Evolutionary conservation across 192 early-diverging fungal genomes (phyloP).

Genomic region (Coemansia sp.): DNA sequence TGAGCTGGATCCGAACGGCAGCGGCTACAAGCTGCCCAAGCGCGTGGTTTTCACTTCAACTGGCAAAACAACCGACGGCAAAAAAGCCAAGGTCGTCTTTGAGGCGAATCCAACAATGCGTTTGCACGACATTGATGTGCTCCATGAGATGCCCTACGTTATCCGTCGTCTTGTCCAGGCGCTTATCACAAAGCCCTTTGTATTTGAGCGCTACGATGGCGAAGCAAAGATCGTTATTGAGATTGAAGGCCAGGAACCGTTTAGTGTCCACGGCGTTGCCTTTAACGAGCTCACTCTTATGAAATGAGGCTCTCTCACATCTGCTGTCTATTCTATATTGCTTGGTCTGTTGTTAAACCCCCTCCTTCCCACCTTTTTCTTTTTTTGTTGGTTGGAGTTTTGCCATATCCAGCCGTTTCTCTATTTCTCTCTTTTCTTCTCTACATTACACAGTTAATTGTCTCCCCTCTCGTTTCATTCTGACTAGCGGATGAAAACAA

Average conservation of each 20-base stretch:
- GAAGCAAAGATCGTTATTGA: conserved; percentile 67
- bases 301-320: conserved; percentile 12
- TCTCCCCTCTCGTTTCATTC: not conserved
- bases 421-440: not conserved
- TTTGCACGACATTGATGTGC: conserved; percentile 85
- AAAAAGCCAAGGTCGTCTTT: conserved; percentile 66
- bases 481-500: not conserved
- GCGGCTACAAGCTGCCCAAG: conserved; percentile 82
- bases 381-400: not conserved
- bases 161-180: conserved; percentile 90
- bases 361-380: not conserved
- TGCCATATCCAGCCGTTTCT: not conserved
- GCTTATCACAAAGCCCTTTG: conserved; percentile 88
- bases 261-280: conserved; percentile 63
- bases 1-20: conserved; percentile 69
- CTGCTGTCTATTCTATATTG: too few relatives aligned
- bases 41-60: conserved; percentile 71
- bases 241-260: conserved; percentile 64
- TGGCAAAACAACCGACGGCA: conserved; percentile 75
- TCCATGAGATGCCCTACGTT: conserved; percentile 89
- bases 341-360: not conserved
- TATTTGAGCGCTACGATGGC: conserved; percentile 89
- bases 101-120: conserved; percentile 63
- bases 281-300: conserved; percentile 85
- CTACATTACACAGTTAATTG: conserved; percentile 3